Conservation (phyloP, 129 eudicot genomes). For the Ambrosia artemisiifolia region DNA sequence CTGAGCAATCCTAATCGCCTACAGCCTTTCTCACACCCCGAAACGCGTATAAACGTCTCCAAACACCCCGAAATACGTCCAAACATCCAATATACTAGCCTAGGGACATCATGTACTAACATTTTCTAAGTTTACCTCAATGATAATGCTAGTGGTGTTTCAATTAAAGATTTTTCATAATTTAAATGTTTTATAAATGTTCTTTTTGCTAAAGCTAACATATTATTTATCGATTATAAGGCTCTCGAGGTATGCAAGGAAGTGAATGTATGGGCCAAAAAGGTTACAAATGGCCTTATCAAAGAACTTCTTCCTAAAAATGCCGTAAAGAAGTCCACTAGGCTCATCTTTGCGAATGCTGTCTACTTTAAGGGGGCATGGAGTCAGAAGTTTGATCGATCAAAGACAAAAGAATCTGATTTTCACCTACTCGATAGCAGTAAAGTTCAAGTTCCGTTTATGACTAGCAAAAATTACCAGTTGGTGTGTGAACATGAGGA, state of each 20-base stretch:
- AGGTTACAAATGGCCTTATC: conserved; percentile 19
- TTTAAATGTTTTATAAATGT: background rate
- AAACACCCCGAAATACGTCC: too few species aligned
- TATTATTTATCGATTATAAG: background rate
- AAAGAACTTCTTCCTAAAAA: background rate
- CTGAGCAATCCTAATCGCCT: too few species aligned
- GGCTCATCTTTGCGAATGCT: conserved; percentile 37
- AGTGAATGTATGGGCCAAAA: conserved; percentile 20
- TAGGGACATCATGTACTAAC: too few species aligned
- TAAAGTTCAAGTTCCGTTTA: conserved; percentile 39
- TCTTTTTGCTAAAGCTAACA: background rate
- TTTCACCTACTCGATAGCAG: conserved; percentile 38
- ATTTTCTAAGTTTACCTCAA: too few species aligned
- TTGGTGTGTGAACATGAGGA: conserved; percentile 25
- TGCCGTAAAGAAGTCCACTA: background rate
- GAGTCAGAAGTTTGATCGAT: conserved; percentile 26
- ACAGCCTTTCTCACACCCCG: too few species aligned
- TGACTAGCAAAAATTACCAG: conserved; percentile 35
- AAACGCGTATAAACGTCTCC: too few species aligned
- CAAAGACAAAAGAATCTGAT: conserved; percentile 22
- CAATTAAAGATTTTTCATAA: too few species aligned
- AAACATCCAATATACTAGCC: too few species aligned
- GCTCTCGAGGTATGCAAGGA: background rate
- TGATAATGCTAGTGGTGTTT: too few species aligned
- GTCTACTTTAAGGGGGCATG: conserved; percentile 54